Evolutionary conservation across 176 grass and related monocot genomes (phyloP).

Genomic region (sorghum (Sorghum bicolor)): DNA sequence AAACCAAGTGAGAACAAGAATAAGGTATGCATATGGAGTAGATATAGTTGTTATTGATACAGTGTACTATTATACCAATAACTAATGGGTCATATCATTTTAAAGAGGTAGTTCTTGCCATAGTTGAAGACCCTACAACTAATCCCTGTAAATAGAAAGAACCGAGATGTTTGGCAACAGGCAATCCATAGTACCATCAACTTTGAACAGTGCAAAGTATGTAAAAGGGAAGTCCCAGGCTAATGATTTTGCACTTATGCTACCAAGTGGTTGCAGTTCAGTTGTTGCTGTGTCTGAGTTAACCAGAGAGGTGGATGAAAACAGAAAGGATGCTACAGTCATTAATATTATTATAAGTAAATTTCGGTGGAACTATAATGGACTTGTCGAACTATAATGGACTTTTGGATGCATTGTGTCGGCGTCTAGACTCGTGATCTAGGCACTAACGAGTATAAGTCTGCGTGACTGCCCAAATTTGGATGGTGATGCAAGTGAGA

Average conservation of each 20-base stretch:
- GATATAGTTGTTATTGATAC: neutral
- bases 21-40: neutral
- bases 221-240: neutral
- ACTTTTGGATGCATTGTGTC: too few relatives aligned
- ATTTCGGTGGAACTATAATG: neutral
- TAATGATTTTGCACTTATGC: neutral
- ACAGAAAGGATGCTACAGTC: neutral
- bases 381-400: too few relatives aligned
- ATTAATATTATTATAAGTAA: neutral
- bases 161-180: neutral
- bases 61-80: neutral
- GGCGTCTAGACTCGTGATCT: too few relatives aligned
- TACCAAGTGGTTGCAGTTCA: neutral
- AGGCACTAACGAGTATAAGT: too few relatives aligned
- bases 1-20: neutral
- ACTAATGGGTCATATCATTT: neutral
- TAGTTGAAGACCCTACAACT: neutral
- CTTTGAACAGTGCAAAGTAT: neutral
- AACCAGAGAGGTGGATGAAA: neutral
- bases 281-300: too few relatives aligned
- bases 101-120: neutral
- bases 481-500: too few relatives aligned
- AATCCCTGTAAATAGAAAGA: neutral
- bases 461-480: too few relatives aligned
- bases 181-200: neutral